Evolutionary conservation across 495 filamentous ascomycete genomes (phyloP), one percentile per base, ranked within the genome.

Genomic region (Astrocystis sublimbata): DNA sequence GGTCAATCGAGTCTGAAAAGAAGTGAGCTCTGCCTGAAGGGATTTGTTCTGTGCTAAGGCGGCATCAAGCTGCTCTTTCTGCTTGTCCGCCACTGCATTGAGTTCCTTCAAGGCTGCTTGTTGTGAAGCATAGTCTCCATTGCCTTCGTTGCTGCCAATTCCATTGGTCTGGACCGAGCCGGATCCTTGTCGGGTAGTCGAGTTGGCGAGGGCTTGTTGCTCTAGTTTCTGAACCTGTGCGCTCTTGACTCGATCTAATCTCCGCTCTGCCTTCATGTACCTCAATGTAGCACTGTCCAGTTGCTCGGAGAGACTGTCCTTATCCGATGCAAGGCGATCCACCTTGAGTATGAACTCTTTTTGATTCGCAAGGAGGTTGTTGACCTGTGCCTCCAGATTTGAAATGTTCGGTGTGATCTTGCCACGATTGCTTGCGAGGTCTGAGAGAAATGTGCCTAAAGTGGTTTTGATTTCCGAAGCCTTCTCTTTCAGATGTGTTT

Each of bases 231-330:
- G 88, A n/a, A 96, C 91, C 46, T 93, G 90, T 50, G 88, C 76
- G 68, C 93, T 97, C 71, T 88, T 90, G 6, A 87, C 86, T 35
- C 94, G 86, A 72, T 98, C 94, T 15, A 97, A 81, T 72, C 90
- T 92, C 77, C 93, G 93, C 70, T 98, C 94, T 3, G 94, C 94
- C 61, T 92, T 88, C 84, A 97, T 90, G 65, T 96, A 97, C 56
- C 94, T 88, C 38, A 93, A 78, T 3, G 92, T 93, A 4, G 94
- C 93, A 54, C 81, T 85, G 63, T 96, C 92, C 10, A 97, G 79
- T 52, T 92, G 88, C 50, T 92, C 89, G 46, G 89, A 89, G 12
- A 96, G 81, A 64, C 90, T 86, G 50, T 96, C 87, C 65, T 94
- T 93, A 64, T 97, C 92, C 8, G 86, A 76, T 33, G 87, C 79